phyloP scores from a whole-genome alignment of 2,329 filamentous ascomycete species.

The Ophiostoma himal-ulmi region DNA sequence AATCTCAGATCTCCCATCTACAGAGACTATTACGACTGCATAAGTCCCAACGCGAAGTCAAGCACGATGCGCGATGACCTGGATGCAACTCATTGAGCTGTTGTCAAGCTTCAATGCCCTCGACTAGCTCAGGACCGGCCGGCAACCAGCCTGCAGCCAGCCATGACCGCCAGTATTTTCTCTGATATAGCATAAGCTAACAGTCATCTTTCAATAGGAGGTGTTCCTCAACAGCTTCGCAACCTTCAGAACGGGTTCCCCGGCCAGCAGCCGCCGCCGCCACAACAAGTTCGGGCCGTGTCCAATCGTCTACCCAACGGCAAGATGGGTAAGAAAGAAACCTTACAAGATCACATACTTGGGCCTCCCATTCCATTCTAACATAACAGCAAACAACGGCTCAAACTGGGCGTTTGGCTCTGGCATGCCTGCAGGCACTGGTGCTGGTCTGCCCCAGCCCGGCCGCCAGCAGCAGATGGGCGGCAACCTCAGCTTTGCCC shows the following conservation, averaged over 20 bases:
- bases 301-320: conserved; percentile 58
- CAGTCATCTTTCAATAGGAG: conserved; percentile 37
- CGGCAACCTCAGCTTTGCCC: conserved; percentile 59
- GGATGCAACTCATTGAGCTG: neutral
- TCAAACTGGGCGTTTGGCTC: conserved; percentile 59
- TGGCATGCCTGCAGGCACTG: conserved; percentile 50
- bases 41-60: neutral
- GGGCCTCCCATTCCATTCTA: neutral
- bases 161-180: neutral
- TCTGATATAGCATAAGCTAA: neutral
- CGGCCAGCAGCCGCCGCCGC: conserved; percentile 44
- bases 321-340: conserved; percentile 50
- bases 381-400: conserved; percentile 43
- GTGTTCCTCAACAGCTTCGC: conserved; percentile 57
- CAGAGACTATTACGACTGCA: neutral
- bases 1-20: neutral
- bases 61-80: neutral
- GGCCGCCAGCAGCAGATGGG: conserved; percentile 43
- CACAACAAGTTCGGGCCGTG: conserved; percentile 30
- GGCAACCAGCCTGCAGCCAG: neutral
- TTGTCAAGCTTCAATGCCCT: neutral
- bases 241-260: conserved; percentile 57
- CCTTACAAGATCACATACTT: neutral
- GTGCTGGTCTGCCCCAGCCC: conserved; percentile 42
- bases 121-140: neutral